Evolutionary conservation across 192 early-diverging fungal genomes (phyloP).

Genomic region (Chytriomyces hyalinus): DNA sequence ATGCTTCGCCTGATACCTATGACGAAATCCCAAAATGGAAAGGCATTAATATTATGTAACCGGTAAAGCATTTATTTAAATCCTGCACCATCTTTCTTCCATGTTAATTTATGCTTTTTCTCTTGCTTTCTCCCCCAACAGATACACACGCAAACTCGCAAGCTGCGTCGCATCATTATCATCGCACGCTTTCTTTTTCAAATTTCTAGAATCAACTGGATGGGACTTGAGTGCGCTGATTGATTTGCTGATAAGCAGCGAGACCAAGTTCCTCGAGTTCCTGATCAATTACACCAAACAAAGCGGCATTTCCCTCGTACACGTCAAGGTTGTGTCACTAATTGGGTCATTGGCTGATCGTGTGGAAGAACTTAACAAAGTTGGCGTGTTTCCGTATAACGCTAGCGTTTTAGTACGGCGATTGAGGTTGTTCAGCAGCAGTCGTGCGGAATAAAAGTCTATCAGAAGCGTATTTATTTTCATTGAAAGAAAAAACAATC

Average conservation of each 20-base stretch:
- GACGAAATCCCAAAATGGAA: no score
- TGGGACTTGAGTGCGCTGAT: background rate
- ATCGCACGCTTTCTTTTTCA: background rate
- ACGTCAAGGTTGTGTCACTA: background rate
- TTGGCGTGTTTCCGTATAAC: background rate
- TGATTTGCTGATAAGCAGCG: conserved; percentile 14
- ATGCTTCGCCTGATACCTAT: no score
- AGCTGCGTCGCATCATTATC: no score
- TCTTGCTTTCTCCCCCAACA: no score
- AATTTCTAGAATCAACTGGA: background rate
- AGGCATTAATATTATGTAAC: no score
- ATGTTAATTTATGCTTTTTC: no score
- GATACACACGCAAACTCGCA: no score
- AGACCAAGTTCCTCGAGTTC: conserved; percentile 62
- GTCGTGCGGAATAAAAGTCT: no score
- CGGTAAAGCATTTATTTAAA: no score
- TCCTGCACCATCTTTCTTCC: no score
- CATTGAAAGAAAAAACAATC: background rate
- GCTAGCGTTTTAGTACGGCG: background rate
- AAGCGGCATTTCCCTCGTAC: background rate
- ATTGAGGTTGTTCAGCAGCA: background rate
- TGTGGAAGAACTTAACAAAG: background rate
- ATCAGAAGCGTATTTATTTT: background rate
- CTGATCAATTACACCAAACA: conserved; percentile 50
- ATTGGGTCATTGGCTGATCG: background rate